Percentiles rank a stretch among this genome's conserved stretches.
These are phyloP conservation scores for Melastoma candidum DNA, from an alignment of 441 rosid species.

Conservation along the genomic window DNA sequence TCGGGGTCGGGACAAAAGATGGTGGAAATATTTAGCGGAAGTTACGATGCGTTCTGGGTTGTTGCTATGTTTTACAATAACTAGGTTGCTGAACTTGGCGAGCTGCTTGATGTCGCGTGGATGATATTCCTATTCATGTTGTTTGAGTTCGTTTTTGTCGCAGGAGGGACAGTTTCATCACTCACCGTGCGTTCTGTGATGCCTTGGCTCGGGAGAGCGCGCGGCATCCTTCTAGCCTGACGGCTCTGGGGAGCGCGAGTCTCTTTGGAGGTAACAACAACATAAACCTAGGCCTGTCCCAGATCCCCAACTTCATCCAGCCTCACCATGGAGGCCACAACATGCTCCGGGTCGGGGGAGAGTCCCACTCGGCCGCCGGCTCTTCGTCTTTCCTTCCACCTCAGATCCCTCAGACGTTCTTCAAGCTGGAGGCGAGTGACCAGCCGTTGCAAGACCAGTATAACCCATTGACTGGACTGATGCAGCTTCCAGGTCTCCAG, in stretches of 20 bases:
- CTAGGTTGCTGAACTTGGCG: constrained; percentile 8
- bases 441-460: constrained; percentile 33
- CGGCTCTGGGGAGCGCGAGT: constrained; percentile 32
- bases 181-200: constrained; percentile 78
- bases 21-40: too few relatives aligned
- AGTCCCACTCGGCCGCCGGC: constrained; percentile 5
- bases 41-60: too few relatives aligned
- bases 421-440: constrained; percentile 38
- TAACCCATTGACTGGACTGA: constrained; percentile 28
- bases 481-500: constrained; percentile 46
- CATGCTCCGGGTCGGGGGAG: constrained; percentile 32
- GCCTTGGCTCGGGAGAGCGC: constrained; percentile 71
- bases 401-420: constrained; percentile 36
- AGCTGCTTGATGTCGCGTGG: constrained; percentile 3
- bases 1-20: too few relatives aligned
- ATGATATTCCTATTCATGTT: constrained; percentile 6
- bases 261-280: constrained; percentile 35
- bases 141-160: constrained; percentile 9
- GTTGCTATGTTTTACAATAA: too few relatives aligned
- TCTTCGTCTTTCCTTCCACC: constrained; percentile 23
- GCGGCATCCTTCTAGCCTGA: constrained; percentile 49
- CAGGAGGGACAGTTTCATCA: constrained; percentile 83
- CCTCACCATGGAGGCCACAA: constrained; percentile 20
- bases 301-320: constrained; percentile 29
- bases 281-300: constrained; percentile 39